These are phyloP conservation scores for Solanum tacnaense DNA, from an alignment of 257 asterid genomes.

Conservation along the genomic window DNA sequence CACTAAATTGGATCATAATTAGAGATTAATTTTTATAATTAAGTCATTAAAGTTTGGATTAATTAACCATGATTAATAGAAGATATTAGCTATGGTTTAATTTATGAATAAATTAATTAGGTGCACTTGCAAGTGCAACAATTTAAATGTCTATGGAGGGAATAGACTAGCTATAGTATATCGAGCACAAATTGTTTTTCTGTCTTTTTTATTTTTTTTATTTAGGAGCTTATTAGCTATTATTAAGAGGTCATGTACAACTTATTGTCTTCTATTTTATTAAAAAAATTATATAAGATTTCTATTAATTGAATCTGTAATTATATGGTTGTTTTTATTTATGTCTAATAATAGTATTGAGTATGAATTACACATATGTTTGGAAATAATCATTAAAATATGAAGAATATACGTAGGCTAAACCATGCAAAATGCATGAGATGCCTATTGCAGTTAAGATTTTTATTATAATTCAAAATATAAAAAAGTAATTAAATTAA, in stretches of 20 bases:
- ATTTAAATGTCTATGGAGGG: background rate
- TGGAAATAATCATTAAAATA: background rate
- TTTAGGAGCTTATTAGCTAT: background rate
- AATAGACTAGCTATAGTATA: background rate
- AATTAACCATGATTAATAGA: background rate
- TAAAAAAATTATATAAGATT: background rate
- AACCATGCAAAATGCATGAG: background rate
- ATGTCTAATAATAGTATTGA: background rate
- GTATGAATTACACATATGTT: background rate
- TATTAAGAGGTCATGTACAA: background rate
- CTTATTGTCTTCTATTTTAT: background rate
- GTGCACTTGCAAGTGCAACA: background rate
- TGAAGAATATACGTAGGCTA: background rate
- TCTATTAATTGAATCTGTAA: background rate
- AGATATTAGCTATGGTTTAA: background rate
- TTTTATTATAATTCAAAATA: background rate
- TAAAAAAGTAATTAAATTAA: background rate
- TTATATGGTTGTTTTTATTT: background rate
- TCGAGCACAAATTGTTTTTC: background rate
- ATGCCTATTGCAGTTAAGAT: background rate
- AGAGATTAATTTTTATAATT: background rate
- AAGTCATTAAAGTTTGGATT: background rate
- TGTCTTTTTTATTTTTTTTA: background rate
- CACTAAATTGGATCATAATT: slow-evolving; percentile 6
- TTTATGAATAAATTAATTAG: background rate